Conservation (phyloP, 768 basidiomycete species). For the Mycena chlorophos region DNA sequence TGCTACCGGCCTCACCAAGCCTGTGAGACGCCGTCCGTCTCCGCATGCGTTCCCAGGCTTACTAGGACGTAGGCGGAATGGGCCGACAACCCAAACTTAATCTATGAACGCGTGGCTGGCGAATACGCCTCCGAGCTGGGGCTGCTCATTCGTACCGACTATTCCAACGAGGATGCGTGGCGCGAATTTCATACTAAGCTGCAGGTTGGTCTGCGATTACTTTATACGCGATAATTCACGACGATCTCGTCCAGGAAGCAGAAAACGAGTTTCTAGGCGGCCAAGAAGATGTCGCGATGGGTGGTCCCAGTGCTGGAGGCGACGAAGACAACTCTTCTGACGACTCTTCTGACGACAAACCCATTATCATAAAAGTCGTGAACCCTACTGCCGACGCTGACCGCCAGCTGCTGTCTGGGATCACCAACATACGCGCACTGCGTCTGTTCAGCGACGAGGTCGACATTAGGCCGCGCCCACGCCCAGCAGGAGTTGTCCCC, state of each 20-base stretch:
- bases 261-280: constrained; percentile 4
- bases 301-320: constrained; percentile 32
- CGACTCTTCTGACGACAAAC: constrained; percentile 31
- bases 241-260: constrained; percentile 8
- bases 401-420: constrained; percentile 41
- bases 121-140: constrained; percentile 39
- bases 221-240: background rate
- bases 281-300: constrained; percentile 23
- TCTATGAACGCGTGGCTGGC: background rate
- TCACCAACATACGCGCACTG: constrained; percentile 67
- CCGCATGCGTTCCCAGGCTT: background rate
- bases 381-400: constrained; percentile 45
- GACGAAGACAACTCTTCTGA: constrained; percentile 38
- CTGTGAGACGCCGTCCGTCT: constrained; percentile 7
- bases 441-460: constrained; percentile 69
- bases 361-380: constrained; percentile 54
- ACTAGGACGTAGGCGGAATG: background rate
- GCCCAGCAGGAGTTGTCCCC: constrained; percentile 35
- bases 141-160: constrained; percentile 73
- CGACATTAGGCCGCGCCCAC: constrained; percentile 55
- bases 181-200: constrained; percentile 41
- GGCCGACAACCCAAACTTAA: background rate
- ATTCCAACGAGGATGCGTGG: constrained; percentile 69
- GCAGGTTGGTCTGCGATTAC: background rate
- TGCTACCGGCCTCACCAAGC: background rate